Evolutionary conservation across 805 yeast genomes (phyloP), one percentile per base, ranked within the genome.

Genomic region (Candida nonsorbophila): DNA sequence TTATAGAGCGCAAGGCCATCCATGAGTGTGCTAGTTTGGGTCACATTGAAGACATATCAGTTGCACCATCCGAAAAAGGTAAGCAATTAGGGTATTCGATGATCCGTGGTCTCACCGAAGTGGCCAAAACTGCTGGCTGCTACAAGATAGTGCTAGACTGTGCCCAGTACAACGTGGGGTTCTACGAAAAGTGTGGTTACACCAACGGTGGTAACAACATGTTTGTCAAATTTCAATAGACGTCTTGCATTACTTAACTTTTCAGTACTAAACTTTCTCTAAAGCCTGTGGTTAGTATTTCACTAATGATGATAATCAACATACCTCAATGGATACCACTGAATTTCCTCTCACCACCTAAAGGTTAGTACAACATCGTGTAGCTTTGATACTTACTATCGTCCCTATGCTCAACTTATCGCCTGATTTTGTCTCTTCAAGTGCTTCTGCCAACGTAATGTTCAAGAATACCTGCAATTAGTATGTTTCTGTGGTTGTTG

Each of bases 1-100:
- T 92, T 7, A 63, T 92, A 6, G 98, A 90, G 53, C 70, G 69
- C 28, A 90, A 90, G 54, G 58, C 81, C 38, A 86, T 92, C 38
- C 98, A 90, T 56, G 74, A 63, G 22, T 77, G 92, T 52, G 94
- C 95, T 0, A 55, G 69, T 29, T 94, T 85, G 4, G 97, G 97
- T 2, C 97, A 90, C 58, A 82, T 90, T 39, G 98, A 90, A 49
- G 98, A 90, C 52, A 90, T 90, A 37, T 81, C 97, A 1, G 94
- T 90, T 4, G 67, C 77, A 12, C 50, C 53, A 17, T 58, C 67
- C 12, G 84, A 84, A 50, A 97, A 88, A 49, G 98, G 98, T 5
- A 78, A 80, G 49, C 75, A 75, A 42, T 61, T 90, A 26, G 98
- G 98, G 0, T 62, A 68, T 41, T 58, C 67, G 11, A 52, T 90